Evolutionary conservation across 345 rosid genomes (phyloP).

Genomic region (Eucalyptus erythrocorys): DNA sequence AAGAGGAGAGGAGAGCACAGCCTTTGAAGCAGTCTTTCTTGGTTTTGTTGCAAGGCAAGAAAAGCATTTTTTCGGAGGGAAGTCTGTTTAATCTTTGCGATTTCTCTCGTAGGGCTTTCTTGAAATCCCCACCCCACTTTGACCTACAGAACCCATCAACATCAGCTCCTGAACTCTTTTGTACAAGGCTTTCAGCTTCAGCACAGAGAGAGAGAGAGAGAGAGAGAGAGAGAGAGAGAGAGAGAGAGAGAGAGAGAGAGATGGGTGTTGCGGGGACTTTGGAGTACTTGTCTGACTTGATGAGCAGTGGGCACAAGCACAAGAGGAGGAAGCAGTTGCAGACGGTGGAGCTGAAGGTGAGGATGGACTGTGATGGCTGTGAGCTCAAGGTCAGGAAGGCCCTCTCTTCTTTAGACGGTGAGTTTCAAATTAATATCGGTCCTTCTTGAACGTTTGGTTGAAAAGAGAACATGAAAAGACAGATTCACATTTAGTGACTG

Average conservation of each 20-base stretch:
- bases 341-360: slow-evolving; percentile 85
- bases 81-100: not conserved
- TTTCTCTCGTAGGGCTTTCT: not conserved
- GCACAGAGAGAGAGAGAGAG: not conserved
- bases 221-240: too few relatives aligned
- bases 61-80: slow-evolving; percentile 15
- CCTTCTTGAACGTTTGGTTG: not conserved
- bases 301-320: slow-evolving; percentile 47
- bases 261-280: slow-evolving; percentile 92
- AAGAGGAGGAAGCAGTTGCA: slow-evolving; percentile 57
- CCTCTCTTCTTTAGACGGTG: slow-evolving; percentile 77
- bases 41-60: slow-evolving; percentile 24
- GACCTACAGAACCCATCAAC: not conserved
- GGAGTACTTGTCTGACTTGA: slow-evolving; percentile 67
- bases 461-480: not conserved
- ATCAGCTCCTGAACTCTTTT: not conserved
- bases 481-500: not conserved
- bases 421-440: not conserved
- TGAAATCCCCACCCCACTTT: not conserved
- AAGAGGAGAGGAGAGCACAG: not conserved
- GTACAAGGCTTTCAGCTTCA: not conserved
- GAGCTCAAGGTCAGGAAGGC: slow-evolving; percentile 89
- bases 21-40: slow-evolving; percentile 2
- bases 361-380: slow-evolving; percentile 99
- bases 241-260: not conserved